Evolutionary conservation across 164 flowering plant species (phyloP).

Genomic region (Berberis thunbergii): DNA sequence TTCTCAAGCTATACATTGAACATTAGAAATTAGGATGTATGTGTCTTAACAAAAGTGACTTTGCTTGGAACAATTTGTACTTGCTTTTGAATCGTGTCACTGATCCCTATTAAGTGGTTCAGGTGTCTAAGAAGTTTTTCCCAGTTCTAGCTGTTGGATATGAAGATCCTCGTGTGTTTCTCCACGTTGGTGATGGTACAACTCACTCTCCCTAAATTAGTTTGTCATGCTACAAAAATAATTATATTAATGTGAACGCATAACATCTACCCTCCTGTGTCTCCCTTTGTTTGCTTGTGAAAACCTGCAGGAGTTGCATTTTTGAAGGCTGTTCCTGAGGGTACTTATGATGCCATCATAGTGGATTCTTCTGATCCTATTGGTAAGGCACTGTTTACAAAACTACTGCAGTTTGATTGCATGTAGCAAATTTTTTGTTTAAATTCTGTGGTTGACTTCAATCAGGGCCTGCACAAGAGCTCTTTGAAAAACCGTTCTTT

Average conservation of each 20-base stretch:
- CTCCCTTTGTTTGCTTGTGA: neutral
- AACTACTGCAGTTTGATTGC: neutral
- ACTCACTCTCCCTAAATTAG: neutral
- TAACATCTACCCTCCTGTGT: neutral
- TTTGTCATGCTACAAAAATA: neutral
- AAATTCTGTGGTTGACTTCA: neutral
- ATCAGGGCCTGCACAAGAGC: slow-evolving; percentile 51
- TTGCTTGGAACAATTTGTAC: neutral
- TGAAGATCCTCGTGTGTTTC: slow-evolving; percentile 77
- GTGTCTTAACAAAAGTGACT: neutral
- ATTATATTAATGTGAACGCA: neutral
- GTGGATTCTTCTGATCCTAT: slow-evolving; percentile 99
- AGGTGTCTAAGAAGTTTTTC: slow-evolving; percentile 87
- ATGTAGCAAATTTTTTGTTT: neutral
- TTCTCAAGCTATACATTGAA: too few species aligned
- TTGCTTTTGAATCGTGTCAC: neutral
- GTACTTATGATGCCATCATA: slow-evolving; percentile 93
- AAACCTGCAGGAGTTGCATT: slow-evolving; percentile 83
- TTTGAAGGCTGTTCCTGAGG: slow-evolving; percentile 74
- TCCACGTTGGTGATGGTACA: slow-evolving; percentile 92
- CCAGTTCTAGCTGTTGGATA: slow-evolving; percentile 85
- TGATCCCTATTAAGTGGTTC: slow-evolving; percentile 8
- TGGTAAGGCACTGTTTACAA: slow-evolving; percentile 29
- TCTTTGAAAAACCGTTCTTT: slow-evolving; percentile 38
- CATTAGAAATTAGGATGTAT: neutral